phyloP scores from a whole-genome alignment of 2,329 filamentous ascomycete species.

The Trematosphaeria pertusa region DNA sequence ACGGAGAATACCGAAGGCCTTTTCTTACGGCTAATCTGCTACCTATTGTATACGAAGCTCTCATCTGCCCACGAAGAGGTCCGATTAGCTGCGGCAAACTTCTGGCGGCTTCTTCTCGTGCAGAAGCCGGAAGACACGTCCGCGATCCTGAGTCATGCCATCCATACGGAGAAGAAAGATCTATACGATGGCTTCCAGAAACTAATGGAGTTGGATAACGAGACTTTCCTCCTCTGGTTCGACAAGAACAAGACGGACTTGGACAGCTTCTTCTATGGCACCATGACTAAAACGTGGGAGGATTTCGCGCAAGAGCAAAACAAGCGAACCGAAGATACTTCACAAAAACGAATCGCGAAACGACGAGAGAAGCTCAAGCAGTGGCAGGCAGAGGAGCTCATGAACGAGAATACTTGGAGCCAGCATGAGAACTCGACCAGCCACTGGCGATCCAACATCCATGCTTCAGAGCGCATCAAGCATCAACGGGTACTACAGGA shows the following conservation, averaged over 20 bases:
- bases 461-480: constrained; percentile 88
- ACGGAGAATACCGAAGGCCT: constrained; percentile 80
- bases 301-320: constrained; percentile 87
- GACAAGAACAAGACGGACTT: constrained; percentile 80
- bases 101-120: constrained; percentile 91
- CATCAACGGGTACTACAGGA: constrained; percentile 89
- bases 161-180: constrained; percentile 72
- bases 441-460: constrained; percentile 96
- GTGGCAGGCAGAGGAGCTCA: constrained; percentile 76
- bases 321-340: constrained; percentile 76
- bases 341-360: constrained; percentile 72
- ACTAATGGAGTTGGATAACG: constrained; percentile 86
- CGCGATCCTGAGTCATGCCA: constrained; percentile 74
- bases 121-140: constrained; percentile 88
- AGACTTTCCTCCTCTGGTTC: constrained; percentile 86
- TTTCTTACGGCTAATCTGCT: constrained; percentile 85
- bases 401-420: constrained; percentile 73
- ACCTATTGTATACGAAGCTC: constrained; percentile 88
- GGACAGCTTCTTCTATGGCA: constrained; percentile 81
- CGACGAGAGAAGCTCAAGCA: constrained; percentile 82
- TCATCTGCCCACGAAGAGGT: constrained; percentile 73
- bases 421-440: constrained; percentile 87
- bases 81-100: constrained; percentile 77
- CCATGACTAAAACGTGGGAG: constrained; percentile 84
- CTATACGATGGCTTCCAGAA: constrained; percentile 81